phyloP scores from a whole-genome alignment of 2,329 filamentous ascomycete species.

The Cercospora sp. region DNA sequence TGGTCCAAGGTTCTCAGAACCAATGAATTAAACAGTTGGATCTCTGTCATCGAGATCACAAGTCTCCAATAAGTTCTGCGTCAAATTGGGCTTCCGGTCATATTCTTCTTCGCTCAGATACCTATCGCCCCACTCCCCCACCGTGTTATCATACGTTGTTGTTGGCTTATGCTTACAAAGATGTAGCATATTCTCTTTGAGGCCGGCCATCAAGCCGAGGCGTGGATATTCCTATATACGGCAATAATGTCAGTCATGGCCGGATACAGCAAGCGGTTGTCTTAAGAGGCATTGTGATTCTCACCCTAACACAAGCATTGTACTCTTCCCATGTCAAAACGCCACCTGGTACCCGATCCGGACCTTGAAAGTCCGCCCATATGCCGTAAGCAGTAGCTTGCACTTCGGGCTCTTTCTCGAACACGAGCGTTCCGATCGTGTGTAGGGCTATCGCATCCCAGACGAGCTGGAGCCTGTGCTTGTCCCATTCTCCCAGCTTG shows the following conservation, averaged over 20 bases:
- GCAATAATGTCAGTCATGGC: background rate
- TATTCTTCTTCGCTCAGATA: slow-evolving; percentile 39
- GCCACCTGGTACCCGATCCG: slow-evolving; percentile 25
- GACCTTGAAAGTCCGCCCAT: slow-evolving; percentile 29
- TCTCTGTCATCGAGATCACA: slow-evolving; percentile 27
- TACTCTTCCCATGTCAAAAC: slow-evolving; percentile 27
- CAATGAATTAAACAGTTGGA: slow-evolving; percentile 3
- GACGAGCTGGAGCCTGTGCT: slow-evolving; percentile 47
- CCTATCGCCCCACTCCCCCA: slow-evolving; percentile 40
- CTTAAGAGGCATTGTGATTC: background rate
- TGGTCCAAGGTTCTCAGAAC: background rate
- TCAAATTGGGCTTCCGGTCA: slow-evolving; percentile 37
- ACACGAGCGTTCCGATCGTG: slow-evolving; percentile 41
- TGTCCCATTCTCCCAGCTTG: slow-evolving; percentile 40
- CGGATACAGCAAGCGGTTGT: background rate
- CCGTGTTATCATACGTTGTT: slow-evolving; percentile 43
- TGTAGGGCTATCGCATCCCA: slow-evolving; percentile 55
- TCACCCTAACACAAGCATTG: slow-evolving; percentile 23
- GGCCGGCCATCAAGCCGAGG: slow-evolving; percentile 36
- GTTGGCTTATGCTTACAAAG: slow-evolving; percentile 46
- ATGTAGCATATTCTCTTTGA: slow-evolving; percentile 44
- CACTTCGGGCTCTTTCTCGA: slow-evolving; percentile 49
- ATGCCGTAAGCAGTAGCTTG: slow-evolving; percentile 32
- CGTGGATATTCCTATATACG: slow-evolving; percentile 37
- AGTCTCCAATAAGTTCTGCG: slow-evolving; percentile 27